phyloP scores from a whole-genome alignment of 306 rosid species.

The Luffa acutangula region DNA sequence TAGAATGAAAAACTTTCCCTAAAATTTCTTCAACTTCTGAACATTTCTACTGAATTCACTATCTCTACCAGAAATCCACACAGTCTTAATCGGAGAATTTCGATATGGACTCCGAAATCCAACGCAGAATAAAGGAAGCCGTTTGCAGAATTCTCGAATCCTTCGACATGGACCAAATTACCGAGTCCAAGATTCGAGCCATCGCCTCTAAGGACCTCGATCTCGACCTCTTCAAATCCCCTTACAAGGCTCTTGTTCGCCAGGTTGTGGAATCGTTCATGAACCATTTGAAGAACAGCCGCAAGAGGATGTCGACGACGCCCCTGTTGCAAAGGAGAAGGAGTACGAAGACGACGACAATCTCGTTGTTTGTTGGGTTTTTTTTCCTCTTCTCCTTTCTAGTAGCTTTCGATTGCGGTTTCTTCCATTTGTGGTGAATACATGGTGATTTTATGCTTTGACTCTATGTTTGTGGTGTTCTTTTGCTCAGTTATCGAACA shows the following conservation, averaged over 20 bases:
- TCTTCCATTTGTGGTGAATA: not conserved
- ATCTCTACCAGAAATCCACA: not conserved
- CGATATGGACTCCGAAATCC: conserved; percentile 41
- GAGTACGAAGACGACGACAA: conserved; percentile 67
- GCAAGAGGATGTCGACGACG: not conserved
- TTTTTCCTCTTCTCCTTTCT: not conserved
- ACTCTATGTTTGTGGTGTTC: not conserved
- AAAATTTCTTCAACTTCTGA: not conserved
- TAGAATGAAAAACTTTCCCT: too few species aligned
- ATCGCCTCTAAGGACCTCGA: conserved; percentile 50
- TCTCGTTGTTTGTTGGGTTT: conserved; percentile 71
- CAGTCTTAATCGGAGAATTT: conserved; percentile 6
- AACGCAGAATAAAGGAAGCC: conserved; percentile 41
- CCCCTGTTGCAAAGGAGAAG: not conserved
- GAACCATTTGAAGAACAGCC: conserved; percentile 23
- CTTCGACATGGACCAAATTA: conserved; percentile 68
- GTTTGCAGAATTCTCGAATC: conserved; percentile 49
- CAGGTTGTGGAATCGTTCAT: conserved; percentile 52
- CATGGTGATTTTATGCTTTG: not conserved
- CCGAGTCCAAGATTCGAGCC: conserved; percentile 70
- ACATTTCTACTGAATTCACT: not conserved
- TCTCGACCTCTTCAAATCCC: conserved; percentile 53
- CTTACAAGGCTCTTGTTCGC: conserved; percentile 49
- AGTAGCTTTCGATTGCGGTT: not conserved
- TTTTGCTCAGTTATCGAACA: conserved; percentile 44